Base-by-base conservation (phyloP, 164 flowering plant species). In the Berberis thunbergii region DNA sequence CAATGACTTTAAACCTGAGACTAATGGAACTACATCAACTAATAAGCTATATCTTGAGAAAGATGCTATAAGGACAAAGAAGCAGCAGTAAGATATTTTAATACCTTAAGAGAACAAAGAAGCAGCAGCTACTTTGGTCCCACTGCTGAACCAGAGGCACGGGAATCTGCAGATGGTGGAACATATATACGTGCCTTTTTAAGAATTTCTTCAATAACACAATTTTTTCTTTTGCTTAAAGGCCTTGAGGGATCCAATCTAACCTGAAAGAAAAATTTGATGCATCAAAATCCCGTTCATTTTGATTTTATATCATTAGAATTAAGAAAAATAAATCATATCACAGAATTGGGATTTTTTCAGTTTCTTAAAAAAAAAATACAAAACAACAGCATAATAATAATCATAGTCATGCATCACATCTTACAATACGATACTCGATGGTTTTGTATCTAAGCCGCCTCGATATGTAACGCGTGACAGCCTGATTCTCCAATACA, bases 131-230 rank as follows among this genome's bases (percentile, higher is more conserved):
- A 50, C 66, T 69, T 53, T 71, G 54, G 76, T 12, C 41, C 64
- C 55, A 65, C 41, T 60, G 44, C 48, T 45, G 69, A 49, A 55
- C 69, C 52, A 66, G 70, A 41, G 49, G 49, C 57, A 62, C 3
- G 26, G 52, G 57, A 11, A 4, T 45, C 54, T 12, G 72, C 67
- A 2, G 81, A 62, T 41, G 82, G 84, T 2, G 96, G 85, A 5
- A 62, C 74, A 66, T 88, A 89, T 3, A 94, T 83, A 9, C 76
- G 72, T 41, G 96, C 89, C 67, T 73, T 89, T 77, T 84, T 89
- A 41, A 91, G 75, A 70, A 89, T 89, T 58, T 91, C 97, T 60
- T 94, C 91, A 45, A 94, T 96, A 67, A 81, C 69, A 97, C 99
- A 94, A 54, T 73, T 69, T 79, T 91, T 91, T 4, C 68, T 77